Conservation (phyloP, 441 rosid species). For the Pelargonium australe region DNA sequence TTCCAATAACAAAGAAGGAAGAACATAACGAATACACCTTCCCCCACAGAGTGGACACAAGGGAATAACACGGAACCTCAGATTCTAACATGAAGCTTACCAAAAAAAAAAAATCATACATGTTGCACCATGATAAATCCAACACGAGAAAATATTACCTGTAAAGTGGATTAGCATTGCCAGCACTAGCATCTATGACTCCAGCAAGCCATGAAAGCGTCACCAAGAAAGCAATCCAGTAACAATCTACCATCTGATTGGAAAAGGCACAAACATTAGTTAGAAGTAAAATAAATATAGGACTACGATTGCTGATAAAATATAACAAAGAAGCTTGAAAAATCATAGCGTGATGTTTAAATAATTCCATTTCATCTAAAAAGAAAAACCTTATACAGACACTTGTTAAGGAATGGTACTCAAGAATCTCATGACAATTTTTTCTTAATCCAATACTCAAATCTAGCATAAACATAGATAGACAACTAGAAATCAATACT, state of each 20-base stretch:
- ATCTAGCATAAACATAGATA: not conserved
- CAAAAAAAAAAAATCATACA: not conserved
- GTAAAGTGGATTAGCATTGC: conserved; percentile 76
- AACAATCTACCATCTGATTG: conserved; percentile 41
- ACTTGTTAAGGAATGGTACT: too few relatives aligned
- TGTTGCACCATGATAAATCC: conserved; percentile 9
- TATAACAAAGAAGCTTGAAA: not conserved
- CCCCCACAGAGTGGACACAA: too few relatives aligned
- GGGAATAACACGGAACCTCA: too few relatives aligned
- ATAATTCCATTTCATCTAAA: too few relatives aligned
- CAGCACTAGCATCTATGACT: conserved; percentile 62
- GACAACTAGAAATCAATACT: not conserved
- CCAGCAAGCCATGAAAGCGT: conserved; percentile 44
- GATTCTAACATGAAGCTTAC: not conserved
- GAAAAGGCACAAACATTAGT: conserved; percentile 9
- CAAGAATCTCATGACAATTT: too few relatives aligned
- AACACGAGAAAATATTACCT: conserved; percentile 34
- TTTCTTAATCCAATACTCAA: too few relatives aligned
- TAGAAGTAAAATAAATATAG: not conserved
- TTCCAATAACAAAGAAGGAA: too few relatives aligned
- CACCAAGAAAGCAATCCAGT: conserved; percentile 33
- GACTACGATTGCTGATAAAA: not conserved
- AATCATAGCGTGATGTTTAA: not conserved
- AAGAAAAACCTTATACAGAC: too few relatives aligned
- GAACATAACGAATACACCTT: too few relatives aligned